These are phyloP conservation scores for Psophocarpus tetragonolobus DNA, from an alignment of 306 rosid genomes.

Conservation along the genomic window DNA sequence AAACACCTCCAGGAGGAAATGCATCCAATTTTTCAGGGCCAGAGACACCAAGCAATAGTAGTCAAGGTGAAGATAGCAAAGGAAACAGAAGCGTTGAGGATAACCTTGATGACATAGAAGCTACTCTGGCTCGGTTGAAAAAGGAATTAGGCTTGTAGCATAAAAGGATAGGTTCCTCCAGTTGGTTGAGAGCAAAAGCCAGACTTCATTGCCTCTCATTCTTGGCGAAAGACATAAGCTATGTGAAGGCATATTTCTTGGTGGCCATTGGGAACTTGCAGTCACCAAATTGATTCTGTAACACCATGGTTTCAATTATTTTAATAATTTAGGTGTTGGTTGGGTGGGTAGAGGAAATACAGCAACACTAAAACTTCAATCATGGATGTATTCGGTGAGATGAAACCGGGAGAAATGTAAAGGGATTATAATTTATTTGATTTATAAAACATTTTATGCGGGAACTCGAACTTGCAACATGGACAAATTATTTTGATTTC, in stretches of 20 bases:
- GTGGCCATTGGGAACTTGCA: constrained; percentile 11
- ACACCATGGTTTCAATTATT: not conserved
- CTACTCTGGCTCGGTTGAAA: constrained; percentile 83
- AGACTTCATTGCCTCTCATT: constrained; percentile 11
- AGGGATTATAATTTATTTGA: not conserved
- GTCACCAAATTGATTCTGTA: constrained; percentile 11
- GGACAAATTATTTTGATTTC: not conserved
- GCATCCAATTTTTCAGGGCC: constrained; percentile 41
- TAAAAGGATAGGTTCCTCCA: not conserved
- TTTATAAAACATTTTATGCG: not conserved
- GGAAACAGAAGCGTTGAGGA: constrained; percentile 66
- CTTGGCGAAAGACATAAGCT: not conserved
- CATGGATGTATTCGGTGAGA: constrained; percentile 6
- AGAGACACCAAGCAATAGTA: constrained; percentile 33
- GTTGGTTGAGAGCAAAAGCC: not conserved
- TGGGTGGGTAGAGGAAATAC: not conserved
- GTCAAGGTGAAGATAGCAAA: constrained; percentile 44
- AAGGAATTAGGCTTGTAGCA: constrained; percentile 83
- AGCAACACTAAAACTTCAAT: not conserved
- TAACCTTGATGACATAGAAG: constrained; percentile 86
- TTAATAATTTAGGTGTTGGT: not conserved
- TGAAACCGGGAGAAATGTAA: constrained; percentile 4
- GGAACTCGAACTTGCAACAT: not conserved
- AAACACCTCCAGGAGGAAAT: constrained; percentile 44
- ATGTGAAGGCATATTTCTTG: constrained; percentile 7